A percentile compares a stretch with the other conserved stretches of the same genome.
Evolutionary conservation across 1,139 yeast genomes (phyloP).

Genomic region (Hyphopichia pseudoburtonii): DNA sequence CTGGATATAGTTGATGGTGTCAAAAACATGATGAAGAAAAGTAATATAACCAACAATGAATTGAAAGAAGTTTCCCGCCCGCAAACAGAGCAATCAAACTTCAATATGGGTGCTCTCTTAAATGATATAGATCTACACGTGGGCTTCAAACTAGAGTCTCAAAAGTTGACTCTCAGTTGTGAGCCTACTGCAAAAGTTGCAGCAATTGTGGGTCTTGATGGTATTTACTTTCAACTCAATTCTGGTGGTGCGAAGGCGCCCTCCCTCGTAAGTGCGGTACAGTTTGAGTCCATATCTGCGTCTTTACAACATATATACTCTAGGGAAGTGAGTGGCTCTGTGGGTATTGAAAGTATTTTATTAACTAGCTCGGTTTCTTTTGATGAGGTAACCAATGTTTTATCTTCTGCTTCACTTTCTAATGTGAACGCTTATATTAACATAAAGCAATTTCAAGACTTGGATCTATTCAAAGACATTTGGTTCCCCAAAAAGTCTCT

Average conservation of each 20-base stretch:
- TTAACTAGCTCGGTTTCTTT: slow-evolving; percentile 40
- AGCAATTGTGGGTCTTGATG: slow-evolving; percentile 73
- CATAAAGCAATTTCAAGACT: slow-evolving; percentile 82
- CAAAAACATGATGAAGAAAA: slow-evolving; percentile 35
- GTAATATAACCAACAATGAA: slow-evolving; percentile 6
- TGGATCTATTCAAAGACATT: slow-evolving; percentile 78
- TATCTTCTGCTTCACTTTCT: slow-evolving; percentile 54
- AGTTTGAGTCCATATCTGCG: slow-evolving; percentile 56
- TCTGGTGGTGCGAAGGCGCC: slow-evolving; percentile 46
- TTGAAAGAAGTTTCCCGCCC: background rate
- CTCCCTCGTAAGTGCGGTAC: slow-evolving; percentile 43
- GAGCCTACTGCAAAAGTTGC: slow-evolving; percentile 93
- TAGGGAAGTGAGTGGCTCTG: slow-evolving; percentile 80
- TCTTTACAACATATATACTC: slow-evolving; percentile 89
- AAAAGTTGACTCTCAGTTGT: slow-evolving; percentile 76
- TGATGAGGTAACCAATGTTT: slow-evolving; percentile 34
- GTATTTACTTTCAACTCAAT: slow-evolving; percentile 57
- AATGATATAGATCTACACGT: slow-evolving; percentile 62
- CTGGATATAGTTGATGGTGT: slow-evolving; percentile 54
- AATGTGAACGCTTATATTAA: slow-evolving; percentile 67
- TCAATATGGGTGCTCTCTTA: slow-evolving; percentile 40
- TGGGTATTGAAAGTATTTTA: slow-evolving; percentile 54
- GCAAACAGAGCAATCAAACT: slow-evolving; percentile 12
- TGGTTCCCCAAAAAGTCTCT: slow-evolving; percentile 59
- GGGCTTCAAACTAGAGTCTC: slow-evolving; percentile 67